Percentiles rank a stretch among this genome's conserved stretches.
These are phyloP conservation scores for Escallonia rubra DNA, from an alignment of 129 eudicot species.

Conservation along the genomic window DNA sequence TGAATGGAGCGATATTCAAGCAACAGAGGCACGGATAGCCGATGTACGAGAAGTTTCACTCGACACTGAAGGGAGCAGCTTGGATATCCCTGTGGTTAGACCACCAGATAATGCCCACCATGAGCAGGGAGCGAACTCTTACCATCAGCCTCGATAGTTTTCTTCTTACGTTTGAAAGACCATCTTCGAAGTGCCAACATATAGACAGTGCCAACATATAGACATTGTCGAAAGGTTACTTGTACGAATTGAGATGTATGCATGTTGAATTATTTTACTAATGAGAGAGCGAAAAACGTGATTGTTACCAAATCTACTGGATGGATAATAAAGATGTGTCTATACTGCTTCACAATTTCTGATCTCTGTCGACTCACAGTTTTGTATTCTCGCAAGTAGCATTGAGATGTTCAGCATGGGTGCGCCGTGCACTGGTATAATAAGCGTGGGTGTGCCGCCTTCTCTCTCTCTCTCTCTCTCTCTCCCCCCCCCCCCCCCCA, in stretches of 20 bases:
- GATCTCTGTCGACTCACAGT: too few relatives aligned
- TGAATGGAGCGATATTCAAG: constrained; percentile 93
- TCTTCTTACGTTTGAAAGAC: background rate
- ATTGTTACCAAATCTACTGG: too few relatives aligned
- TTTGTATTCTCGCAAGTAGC: too few relatives aligned
- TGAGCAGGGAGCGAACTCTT: constrained; percentile 45
- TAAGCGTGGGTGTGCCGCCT: too few relatives aligned
- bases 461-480: too few relatives aligned
- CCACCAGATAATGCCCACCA: constrained; percentile 36
- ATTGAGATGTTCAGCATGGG: too few relatives aligned
- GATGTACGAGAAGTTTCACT: constrained; percentile 83
- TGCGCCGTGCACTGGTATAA: too few relatives aligned
- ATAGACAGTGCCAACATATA: background rate
- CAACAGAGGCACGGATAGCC: constrained; percentile 79
- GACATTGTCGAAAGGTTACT: background rate
- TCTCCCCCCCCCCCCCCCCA: too few relatives aligned
- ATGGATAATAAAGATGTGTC: too few relatives aligned
- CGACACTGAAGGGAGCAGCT: constrained; percentile 53
- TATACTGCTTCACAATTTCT: too few relatives aligned
- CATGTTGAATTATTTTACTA: too few relatives aligned
- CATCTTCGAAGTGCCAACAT: background rate
- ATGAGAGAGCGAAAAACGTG: too few relatives aligned
- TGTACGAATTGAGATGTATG: background rate
- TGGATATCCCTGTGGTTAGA: constrained; percentile 78
- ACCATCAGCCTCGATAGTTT: constrained; percentile 33